Conservation (phyloP, 108 stramenopile genomes). For the Nitzschia sp. region DNA sequence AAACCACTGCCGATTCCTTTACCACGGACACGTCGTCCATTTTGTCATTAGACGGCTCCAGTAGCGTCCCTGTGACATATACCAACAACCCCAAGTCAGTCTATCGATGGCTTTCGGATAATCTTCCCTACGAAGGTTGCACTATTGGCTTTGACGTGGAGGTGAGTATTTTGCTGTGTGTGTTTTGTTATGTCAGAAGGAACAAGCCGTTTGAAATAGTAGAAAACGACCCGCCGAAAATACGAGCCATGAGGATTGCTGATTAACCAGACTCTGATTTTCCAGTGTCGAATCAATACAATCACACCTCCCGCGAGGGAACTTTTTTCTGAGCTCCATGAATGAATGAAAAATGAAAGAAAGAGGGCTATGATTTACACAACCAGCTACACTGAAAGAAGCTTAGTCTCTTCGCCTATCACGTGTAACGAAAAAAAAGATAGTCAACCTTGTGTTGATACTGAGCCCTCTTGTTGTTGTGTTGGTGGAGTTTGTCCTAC, state of each 20-base stretch:
- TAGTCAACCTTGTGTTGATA: conserved; percentile 5
- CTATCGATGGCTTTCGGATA: conserved; percentile 54
- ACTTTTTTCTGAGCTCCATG: conserved; percentile 2
- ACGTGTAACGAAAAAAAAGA: conserved; percentile 20
- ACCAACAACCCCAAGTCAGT: conserved; percentile 58
- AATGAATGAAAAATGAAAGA: not conserved
- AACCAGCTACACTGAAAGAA: conserved; percentile 45
- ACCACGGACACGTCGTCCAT: not conserved
- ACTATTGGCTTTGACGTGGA: conserved; percentile 44
- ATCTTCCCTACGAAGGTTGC: conserved; percentile 29
- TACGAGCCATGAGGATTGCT: conserved; percentile 25
- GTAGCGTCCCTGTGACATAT: conserved; percentile 48
- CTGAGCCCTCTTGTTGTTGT: not conserved
- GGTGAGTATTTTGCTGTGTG: conserved; percentile 19
- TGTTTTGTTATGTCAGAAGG: not conserved
- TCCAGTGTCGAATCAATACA: not conserved
- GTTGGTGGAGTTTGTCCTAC: no score
- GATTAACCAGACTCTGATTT: conserved; percentile 29
- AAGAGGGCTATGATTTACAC: conserved; percentile 8
- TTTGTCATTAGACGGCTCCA: not conserved
- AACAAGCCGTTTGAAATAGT: not conserved
- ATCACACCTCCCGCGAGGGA: conserved; percentile 13
- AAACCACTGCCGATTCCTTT: not conserved
- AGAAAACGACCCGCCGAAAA: not conserved
- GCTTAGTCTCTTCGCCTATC: conserved; percentile 33